Evolutionary conservation across 371 early-diverging fungal species (phyloP).

Genomic region (Actinomucor elegans): DNA sequence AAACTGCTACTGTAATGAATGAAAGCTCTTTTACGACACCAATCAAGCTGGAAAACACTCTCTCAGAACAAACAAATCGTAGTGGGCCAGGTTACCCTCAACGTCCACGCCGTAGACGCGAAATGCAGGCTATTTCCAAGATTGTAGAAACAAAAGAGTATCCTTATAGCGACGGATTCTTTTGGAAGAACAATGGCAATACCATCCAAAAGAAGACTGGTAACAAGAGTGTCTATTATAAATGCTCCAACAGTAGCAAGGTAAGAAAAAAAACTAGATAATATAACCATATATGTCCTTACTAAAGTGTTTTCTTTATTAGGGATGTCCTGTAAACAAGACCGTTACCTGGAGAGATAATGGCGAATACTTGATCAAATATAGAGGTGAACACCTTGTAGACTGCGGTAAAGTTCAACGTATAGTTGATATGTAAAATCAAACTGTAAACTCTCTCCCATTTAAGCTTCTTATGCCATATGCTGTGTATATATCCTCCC

Average conservation of each 20-base stretch:
- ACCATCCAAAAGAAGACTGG: constrained; percentile 59
- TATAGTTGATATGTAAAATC: constrained; percentile 48
- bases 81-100: constrained; percentile 12
- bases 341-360: constrained; percentile 65
- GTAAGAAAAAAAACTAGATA: constrained; percentile 17
- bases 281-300: too few species aligned
- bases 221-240: constrained; percentile 56
- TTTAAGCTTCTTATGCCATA: too few species aligned
- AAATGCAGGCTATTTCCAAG: constrained; percentile 61
- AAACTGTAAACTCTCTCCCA: too few species aligned
- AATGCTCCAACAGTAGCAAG: constrained; percentile 49
- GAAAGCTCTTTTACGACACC: constrained; percentile 1
- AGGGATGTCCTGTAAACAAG: constrained; percentile 65
- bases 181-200: constrained; percentile 64
- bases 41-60: background rate
- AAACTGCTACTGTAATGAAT: background rate
- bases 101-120: constrained; percentile 43
- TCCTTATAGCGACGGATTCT: constrained; percentile 48
- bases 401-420: constrained; percentile 59
- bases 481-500: background rate
- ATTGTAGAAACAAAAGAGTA: constrained; percentile 57
- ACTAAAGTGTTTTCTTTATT: constrained; percentile 1
- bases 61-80: background rate
- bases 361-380: constrained; percentile 63
- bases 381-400: constrained; percentile 60